Evolutionary conservation across 345 rosid genomes (phyloP).

Genomic region (Citrus hindsii): DNA sequence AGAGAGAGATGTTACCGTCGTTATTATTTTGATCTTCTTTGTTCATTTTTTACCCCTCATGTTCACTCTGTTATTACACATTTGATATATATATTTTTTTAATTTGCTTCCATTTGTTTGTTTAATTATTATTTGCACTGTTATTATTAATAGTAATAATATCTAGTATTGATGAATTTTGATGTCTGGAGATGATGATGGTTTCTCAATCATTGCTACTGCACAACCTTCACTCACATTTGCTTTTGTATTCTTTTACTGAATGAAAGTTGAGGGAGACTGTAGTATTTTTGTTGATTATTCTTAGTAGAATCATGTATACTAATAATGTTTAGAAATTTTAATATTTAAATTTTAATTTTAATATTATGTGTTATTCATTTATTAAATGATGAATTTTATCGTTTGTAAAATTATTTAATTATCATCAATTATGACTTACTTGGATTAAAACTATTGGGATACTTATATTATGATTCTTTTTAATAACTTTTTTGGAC

Average conservation of each 20-base stretch:
- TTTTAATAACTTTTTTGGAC: too few species aligned
- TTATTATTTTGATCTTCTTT: not conserved
- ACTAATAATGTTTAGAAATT: too few species aligned
- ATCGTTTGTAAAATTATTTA: too few species aligned
- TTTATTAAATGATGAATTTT: too few species aligned
- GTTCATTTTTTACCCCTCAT: not conserved
- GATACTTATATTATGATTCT: too few species aligned
- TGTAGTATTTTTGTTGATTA: not conserved
- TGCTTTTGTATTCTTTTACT: not conserved
- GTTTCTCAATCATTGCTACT: not conserved
- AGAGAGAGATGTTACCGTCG: conserved; percentile 8
- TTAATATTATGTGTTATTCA: too few species aligned
- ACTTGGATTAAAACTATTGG: too few species aligned
- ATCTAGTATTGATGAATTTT: too few species aligned
- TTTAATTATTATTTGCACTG: not conserved
- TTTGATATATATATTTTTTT: conserved; percentile 12
- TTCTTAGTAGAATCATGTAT: not conserved
- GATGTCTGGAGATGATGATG: too few species aligned
- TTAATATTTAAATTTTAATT: too few species aligned
- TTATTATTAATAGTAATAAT: not conserved
- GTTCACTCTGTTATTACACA: conserved; percentile 1
- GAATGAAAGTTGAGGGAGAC: not conserved
- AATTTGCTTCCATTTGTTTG: conserved; percentile 13
- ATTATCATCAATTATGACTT: too few species aligned
- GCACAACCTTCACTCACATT: not conserved